Base-by-base conservation (phyloP, 257 asterid species). In the Capsicum rhomboideum region DNA sequence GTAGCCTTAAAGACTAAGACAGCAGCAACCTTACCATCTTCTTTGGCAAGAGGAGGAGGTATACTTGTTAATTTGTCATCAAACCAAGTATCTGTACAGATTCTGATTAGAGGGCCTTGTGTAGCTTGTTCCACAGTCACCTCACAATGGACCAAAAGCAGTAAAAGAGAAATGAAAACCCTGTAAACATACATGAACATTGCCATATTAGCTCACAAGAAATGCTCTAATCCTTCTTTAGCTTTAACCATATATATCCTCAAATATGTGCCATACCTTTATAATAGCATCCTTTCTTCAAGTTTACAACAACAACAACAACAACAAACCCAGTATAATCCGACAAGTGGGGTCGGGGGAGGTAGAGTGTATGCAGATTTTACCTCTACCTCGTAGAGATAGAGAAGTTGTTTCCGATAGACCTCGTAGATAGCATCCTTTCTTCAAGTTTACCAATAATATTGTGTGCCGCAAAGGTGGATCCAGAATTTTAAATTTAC, bases 61-160 rank as follows among this genome's bases (percentile, higher is more conserved):
- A 3, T 16, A 1, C 1, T 0, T 28, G 0, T 1, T 9, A 10
- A 18, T 9, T 0, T 18, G 16, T 0, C 0, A 9, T 68, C 0
- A 18, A 0, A 1, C 17, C 8, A 18, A 37, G 52, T 68, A 0
- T 0, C 0, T 20, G 78, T 17, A 20, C 78, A 68, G 16, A 68
- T 68, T 0, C 2, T 18, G 52, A 4, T 4, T 17, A 37, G 78
- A 68, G 52, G 78, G 28, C 78, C 52, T 11, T 3, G 17, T 3
- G 77, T 67, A 8, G 8, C 28, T 20, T 67, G 52, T 68, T 68
- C 78, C 46, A 37, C 78, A 9, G 17, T 68, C 9, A 68, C 50
- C 17, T 68, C 28, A 68, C 78, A 68, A 18, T 18, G 17, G 78
- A 37, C 28, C 26, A 68, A 68, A 68, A 68, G 13, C 52, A 68